phyloP scores from a whole-genome alignment of 129 eudicot species.

The Silybum marianum region DNA sequence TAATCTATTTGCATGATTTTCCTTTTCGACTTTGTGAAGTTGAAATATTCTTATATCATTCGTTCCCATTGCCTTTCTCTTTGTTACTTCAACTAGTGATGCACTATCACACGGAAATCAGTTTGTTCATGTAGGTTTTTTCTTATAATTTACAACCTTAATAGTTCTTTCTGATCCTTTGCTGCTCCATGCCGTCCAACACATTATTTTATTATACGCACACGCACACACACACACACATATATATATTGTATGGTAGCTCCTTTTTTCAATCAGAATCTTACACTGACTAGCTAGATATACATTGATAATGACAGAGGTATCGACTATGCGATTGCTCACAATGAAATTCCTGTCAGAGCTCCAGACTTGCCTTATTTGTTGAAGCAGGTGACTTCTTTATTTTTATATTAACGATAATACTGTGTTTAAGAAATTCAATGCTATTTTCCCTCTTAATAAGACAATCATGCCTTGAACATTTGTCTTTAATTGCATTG shows the following conservation, averaged over 20 bases:
- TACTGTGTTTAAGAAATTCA: neutral
- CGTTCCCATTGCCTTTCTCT: too few species aligned
- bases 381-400: conserved; percentile 53
- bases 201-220: neutral
- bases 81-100: too few species aligned
- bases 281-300: conserved; percentile 27
- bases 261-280: neutral
- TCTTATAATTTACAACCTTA: too few species aligned
- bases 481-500: neutral
- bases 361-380: conserved; percentile 55
- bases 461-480: neutral
- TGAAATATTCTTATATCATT: neutral
- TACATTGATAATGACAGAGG: conserved; percentile 48
- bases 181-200: neutral
- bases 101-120: too few species aligned
- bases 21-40: neutral
- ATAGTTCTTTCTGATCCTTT: neutral
- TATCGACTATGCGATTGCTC: conserved; percentile 66
- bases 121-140: too few species aligned
- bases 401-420: conserved; percentile 3
- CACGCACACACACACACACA: too few species aligned
- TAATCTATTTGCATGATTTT: neutral
- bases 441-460: neutral
- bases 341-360: conserved; percentile 55
- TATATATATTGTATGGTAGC: neutral